Percentiles rank a stretch among this genome's conserved stretches.
Evolutionary conservation across 257 asterid genomes (phyloP).

Genomic region (Solanum neorickii): DNA sequence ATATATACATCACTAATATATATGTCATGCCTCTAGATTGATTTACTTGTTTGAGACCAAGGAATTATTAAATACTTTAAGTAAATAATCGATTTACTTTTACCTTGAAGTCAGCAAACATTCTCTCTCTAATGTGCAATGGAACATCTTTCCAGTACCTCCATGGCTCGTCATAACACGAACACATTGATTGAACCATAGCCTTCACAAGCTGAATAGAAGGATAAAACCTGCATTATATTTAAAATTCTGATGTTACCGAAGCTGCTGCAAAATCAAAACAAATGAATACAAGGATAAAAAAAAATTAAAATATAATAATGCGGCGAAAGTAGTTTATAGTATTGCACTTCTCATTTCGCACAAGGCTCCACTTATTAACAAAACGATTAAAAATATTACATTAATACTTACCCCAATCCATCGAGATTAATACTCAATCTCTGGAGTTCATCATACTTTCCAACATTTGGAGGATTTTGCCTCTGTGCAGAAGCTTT

Average conservation of each 20-base stretch:
- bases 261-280: background rate
- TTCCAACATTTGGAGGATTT: too few relatives aligned
- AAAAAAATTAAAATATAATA: too few relatives aligned
- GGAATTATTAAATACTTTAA: background rate
- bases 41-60: background rate
- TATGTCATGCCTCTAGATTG: background rate
- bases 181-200: background rate
- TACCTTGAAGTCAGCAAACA: background rate
- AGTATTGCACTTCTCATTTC: too few relatives aligned
- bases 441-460: too few relatives aligned
- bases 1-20: background rate
- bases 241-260: background rate
- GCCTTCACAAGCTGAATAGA: background rate
- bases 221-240: background rate
- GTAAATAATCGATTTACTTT: background rate
- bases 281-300: background rate
- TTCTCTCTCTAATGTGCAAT: background rate
- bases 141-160: background rate
- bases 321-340: too few relatives aligned
- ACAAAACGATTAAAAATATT: too few relatives aligned
- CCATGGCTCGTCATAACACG: background rate
- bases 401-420: too few relatives aligned
- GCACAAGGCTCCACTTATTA: too few relatives aligned
- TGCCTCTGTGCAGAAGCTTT: too few relatives aligned
- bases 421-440: too few relatives aligned